Evolutionary conservation across 83 land plant genomes (phyloP).

Genomic region (Picea abies): DNA sequence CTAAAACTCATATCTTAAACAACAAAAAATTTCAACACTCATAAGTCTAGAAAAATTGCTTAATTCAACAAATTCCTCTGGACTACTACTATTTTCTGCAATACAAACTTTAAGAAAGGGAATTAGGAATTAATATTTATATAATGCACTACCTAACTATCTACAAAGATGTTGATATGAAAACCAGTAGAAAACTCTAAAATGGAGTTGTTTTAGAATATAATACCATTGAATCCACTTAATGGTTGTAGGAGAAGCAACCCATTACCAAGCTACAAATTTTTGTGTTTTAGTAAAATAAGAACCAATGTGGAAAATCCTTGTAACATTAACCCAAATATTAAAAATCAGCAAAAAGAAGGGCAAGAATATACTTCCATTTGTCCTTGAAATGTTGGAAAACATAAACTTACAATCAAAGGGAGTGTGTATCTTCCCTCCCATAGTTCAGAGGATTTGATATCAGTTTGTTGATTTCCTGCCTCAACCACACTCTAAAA

Average conservation of each 20-base stretch:
- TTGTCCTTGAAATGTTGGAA: not conserved
- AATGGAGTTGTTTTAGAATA: too few species aligned
- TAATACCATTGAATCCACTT: constrained; percentile 65
- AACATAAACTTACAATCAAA: constrained; percentile 12
- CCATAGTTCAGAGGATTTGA: not conserved
- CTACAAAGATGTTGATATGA: not conserved
- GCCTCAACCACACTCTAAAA: not conserved
- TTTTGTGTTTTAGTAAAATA: not conserved
- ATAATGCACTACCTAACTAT: too few species aligned
- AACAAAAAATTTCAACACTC: not conserved
- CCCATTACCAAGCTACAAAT: constrained; percentile 63
- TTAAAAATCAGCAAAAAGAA: not conserved
- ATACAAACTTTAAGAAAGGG: not conserved
- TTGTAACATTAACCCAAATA: not conserved
- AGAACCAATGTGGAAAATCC: not conserved
- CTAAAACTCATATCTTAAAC: not conserved
- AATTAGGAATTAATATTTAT: not conserved
- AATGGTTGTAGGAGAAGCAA: constrained; percentile 61
- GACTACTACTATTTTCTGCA: not conserved
- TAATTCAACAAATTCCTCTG: not conserved
- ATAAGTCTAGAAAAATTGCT: not conserved
- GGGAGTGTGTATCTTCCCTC: constrained; percentile 8
- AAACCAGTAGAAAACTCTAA: constrained; percentile 56
- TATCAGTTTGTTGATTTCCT: not conserved
- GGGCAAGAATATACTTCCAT: not conserved